Conservation (phyloP, 805 yeast genomes). For the Candida nanaspora region DNA sequence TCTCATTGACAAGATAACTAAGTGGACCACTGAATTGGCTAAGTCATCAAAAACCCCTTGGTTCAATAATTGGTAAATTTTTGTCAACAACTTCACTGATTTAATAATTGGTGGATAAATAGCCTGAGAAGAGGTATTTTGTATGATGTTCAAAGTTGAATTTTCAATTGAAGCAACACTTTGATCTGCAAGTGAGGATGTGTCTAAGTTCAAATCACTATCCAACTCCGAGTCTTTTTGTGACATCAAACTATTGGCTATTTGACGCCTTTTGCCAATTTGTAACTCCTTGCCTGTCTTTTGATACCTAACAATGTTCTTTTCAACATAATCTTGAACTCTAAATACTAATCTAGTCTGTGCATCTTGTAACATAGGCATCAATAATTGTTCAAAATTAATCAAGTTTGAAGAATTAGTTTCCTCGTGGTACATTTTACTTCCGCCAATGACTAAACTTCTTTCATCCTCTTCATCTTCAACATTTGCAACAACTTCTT, state of each 20-base stretch:
- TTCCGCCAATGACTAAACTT: neutral
- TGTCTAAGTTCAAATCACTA: neutral
- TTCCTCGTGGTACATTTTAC: neutral
- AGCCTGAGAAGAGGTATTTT: constrained; percentile 5
- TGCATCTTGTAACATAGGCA: constrained; percentile 66
- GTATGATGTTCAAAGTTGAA: no score
- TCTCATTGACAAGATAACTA: constrained; percentile 58
- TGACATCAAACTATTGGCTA: constrained; percentile 1
- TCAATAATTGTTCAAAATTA: constrained; percentile 54
- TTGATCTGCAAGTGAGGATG: constrained; percentile 1
- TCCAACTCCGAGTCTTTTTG: constrained; percentile 1
- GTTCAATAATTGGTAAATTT: constrained; percentile 72
- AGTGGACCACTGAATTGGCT: constrained; percentile 81
- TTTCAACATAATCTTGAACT: constrained; percentile 66
- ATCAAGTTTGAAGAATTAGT: constrained; percentile 18
- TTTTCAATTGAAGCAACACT: constrained; percentile 8
- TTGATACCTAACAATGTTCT: constrained; percentile 55
- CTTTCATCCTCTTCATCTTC: constrained; percentile 3
- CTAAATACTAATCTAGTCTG: constrained; percentile 79
- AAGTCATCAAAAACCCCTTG: constrained; percentile 79
- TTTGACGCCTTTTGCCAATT: constrained; percentile 36
- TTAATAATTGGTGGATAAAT: constrained; percentile 64
- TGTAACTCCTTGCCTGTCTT: constrained; percentile 65
- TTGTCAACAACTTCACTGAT: constrained; percentile 63
- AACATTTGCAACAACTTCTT: constrained; percentile 42